A percentile compares a stretch with the other conserved stretches of the same genome.
Conservation (phyloP, 306 rosid genomes). For the Lagenaria siceraria region DNA sequence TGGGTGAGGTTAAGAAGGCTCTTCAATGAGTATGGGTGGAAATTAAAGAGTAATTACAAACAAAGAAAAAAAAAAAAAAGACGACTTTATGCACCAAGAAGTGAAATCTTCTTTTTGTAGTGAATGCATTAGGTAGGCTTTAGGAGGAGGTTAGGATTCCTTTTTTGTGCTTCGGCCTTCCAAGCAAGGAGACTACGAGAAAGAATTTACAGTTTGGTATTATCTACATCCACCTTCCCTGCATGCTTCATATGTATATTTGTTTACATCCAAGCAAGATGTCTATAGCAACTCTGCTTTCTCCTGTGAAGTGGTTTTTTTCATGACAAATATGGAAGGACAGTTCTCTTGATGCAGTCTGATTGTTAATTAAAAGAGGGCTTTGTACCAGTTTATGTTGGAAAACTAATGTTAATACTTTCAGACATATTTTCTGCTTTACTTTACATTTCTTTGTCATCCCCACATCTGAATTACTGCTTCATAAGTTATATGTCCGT, state of each 20-base stretch:
- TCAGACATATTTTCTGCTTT: neutral
- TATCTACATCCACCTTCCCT: neutral
- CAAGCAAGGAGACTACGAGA: neutral
- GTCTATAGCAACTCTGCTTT: neutral
- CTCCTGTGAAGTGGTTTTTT: neutral
- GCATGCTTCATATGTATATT: neutral
- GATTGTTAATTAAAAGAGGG: neutral
- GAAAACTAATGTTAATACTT: neutral
- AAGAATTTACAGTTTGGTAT: neutral
- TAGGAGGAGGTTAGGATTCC: neutral
- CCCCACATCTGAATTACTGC: neutral
- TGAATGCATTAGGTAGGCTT: neutral
- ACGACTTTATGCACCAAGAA: neutral
- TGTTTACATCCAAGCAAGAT: neutral
- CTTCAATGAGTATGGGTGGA: neutral
- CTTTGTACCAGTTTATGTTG: neutral
- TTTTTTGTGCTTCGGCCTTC: neutral
- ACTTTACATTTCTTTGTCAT: neutral
- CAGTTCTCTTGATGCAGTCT: neutral
- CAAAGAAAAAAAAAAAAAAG: neutral
- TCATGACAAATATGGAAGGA: neutral
- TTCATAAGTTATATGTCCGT: neutral
- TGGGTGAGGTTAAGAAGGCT: neutral
- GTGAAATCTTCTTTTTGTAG: neutral
- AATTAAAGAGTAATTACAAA: neutral